Conservation (phyloP, 1,139 yeast species). For the Magnusiomyces suaveolens region DNA sequence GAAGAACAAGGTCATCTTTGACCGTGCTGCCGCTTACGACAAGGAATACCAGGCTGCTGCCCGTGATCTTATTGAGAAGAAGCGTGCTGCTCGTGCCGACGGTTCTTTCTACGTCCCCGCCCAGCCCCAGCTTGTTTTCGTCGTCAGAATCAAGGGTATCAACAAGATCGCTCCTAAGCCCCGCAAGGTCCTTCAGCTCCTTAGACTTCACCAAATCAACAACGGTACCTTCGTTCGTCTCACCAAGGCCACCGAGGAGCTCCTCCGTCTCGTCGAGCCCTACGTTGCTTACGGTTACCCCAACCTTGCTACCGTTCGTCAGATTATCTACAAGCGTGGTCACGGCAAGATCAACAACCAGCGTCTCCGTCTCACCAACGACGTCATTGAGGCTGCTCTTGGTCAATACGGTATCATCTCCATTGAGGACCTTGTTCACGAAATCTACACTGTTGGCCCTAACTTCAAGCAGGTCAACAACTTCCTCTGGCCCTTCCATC, state of each 20-base stretch:
- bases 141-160: slow-evolving; percentile 99
- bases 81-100: slow-evolving; percentile 93
- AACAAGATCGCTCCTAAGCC: slow-evolving; percentile 99
- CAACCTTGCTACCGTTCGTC: slow-evolving; percentile 88
- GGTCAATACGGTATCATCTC: slow-evolving; percentile 97
- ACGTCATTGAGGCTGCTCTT: slow-evolving; percentile 85
- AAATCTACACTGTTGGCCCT: slow-evolving; percentile 97
- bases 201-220: slow-evolving; percentile 96
- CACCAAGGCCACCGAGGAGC: slow-evolving; percentile 97
- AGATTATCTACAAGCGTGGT: slow-evolving; percentile 99
- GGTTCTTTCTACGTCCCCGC: slow-evolving; percentile 82
- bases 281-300: slow-evolving; percentile 99
- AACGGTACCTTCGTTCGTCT: slow-evolving; percentile 96
- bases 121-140: slow-evolving; percentile 92
- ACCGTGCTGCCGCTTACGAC: slow-evolving; percentile 97
- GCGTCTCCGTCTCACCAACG: slow-evolving; percentile 92
- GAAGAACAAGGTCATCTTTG: slow-evolving; percentile 89
- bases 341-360: slow-evolving; percentile 98
- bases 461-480: slow-evolving; percentile 99
- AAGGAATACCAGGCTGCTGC: slow-evolving; percentile 94
- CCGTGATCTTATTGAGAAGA: slow-evolving; percentile 83
- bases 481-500: slow-evolving; percentile 99
- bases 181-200: slow-evolving; percentile 97
- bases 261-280: slow-evolving; percentile 96
- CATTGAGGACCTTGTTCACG: slow-evolving; percentile 97